Conservation (phyloP, 2,329 filamentous ascomycete species). For the Neofusicoccum kwambonambiense region DNA sequence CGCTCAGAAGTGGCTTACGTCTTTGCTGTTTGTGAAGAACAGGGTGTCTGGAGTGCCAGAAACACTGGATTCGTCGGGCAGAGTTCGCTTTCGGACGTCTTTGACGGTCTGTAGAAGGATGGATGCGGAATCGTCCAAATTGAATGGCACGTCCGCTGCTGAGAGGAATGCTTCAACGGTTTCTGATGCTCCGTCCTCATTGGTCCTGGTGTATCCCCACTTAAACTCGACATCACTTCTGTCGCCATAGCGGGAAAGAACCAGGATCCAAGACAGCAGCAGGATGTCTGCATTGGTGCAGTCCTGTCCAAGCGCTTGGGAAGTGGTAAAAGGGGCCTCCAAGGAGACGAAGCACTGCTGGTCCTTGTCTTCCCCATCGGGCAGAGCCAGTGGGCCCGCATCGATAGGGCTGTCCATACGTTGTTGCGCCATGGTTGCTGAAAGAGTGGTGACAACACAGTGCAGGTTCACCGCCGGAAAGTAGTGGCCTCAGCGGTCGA, state of each 20-base stretch:
- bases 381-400: neutral
- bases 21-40: neutral
- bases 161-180: neutral
- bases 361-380: neutral
- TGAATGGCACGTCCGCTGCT: neutral
- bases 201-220: neutral
- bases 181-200: neutral
- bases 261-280: conserved; percentile 8
- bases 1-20: neutral
- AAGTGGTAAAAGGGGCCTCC: neutral
- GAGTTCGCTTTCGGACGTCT: neutral
- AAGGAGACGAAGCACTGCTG: neutral
- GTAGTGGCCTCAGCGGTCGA: neutral
- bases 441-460: neutral
- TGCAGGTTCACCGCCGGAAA: neutral
- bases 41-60: neutral
- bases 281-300: neutral
- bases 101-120: neutral
- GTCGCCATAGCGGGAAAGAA: neutral
- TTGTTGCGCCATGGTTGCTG: neutral
- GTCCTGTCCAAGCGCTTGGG: neutral
- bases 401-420: neutral
- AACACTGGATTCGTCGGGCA: neutral
- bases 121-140: neutral
- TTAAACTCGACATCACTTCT: neutral